These are phyloP conservation scores for Geosmithia morbida DNA, from an alignment of 2,329 filamentous ascomycete species.

Conservation along the genomic window DNA sequence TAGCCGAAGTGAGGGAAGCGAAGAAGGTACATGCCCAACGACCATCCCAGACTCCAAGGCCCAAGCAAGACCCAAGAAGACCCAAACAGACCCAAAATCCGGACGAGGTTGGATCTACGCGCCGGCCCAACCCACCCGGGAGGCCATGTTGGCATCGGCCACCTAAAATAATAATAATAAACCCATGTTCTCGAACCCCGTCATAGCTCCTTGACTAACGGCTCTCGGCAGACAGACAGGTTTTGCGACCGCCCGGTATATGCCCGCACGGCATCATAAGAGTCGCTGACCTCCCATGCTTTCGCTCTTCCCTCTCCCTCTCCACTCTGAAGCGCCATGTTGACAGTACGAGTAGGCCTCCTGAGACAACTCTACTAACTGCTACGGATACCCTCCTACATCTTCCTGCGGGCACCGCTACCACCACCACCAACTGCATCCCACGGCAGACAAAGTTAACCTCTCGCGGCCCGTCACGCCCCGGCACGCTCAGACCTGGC, in stretches of 20 bases:
- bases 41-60: neutral
- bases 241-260: neutral
- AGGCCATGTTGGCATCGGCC: constrained; percentile 1
- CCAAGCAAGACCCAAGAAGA: neutral
- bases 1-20: neutral
- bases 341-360: neutral
- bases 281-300: neutral
- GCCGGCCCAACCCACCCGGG: neutral
- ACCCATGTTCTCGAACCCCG: neutral
- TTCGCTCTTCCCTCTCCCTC: neutral
- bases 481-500: neutral
- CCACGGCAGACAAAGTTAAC: neutral
- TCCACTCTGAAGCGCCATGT: neutral
- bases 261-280: neutral
- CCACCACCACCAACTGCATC: neutral
- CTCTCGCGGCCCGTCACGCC: neutral
- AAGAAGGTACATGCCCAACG: neutral
- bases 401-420: neutral
- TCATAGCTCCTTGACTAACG: neutral
- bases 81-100: neutral
- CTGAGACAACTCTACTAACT: neutral
- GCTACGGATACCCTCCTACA: neutral
- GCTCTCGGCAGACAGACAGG: neutral
- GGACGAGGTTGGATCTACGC: neutral
- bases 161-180: constrained; percentile 1